A percentile compares a stretch with the other conserved stretches of the same genome.
These are phyloP conservation scores for Strobilomyces dryophilus DNA, from an alignment of 768 basidiomycete species.

Conservation along the genomic window DNA sequence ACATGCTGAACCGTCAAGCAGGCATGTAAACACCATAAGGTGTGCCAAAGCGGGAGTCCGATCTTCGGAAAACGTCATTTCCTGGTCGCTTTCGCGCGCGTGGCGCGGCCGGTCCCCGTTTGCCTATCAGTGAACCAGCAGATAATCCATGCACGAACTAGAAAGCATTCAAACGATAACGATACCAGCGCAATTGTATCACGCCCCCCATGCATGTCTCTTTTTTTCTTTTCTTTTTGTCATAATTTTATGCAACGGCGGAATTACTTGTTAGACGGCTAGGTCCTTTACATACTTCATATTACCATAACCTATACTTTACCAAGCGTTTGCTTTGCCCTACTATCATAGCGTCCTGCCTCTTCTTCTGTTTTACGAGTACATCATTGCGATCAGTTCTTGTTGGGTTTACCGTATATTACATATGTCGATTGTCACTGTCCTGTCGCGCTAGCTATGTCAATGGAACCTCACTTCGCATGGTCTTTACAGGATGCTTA, in stretches of 20 bases:
- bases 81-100: not conserved
- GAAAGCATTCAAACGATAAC: slow-evolving; percentile 24
- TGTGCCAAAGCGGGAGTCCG: not conserved
- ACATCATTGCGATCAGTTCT: slow-evolving; percentile 11
- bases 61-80: not conserved
- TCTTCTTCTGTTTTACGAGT: not conserved
- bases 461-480: slow-evolving; percentile 12
- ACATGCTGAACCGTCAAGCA: slow-evolving; percentile 72
- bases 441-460: slow-evolving; percentile 24
- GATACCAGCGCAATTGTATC: slow-evolving; percentile 27
- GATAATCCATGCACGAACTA: slow-evolving; percentile 25
- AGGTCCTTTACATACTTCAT: not conserved
- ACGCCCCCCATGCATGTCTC: slow-evolving; percentile 16
- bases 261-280: slow-evolving; percentile 2
- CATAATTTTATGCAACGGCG: slow-evolving; percentile 1
- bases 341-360: not conserved
- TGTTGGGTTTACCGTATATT: slow-evolving; percentile 12
- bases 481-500: not conserved
- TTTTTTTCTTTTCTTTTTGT: not conserved
- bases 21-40: slow-evolving; percentile 41
- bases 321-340: slow-evolving; percentile 9
- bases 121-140: slow-evolving; percentile 11
- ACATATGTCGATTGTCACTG: slow-evolving; percentile 20
- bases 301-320: slow-evolving; percentile 10
- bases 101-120: not conserved